Percentiles rank a stretch among this genome's conserved stretches.
Conservation (phyloP, 495 filamentous ascomycete genomes). For the Cryomyces antarcticus region DNA sequence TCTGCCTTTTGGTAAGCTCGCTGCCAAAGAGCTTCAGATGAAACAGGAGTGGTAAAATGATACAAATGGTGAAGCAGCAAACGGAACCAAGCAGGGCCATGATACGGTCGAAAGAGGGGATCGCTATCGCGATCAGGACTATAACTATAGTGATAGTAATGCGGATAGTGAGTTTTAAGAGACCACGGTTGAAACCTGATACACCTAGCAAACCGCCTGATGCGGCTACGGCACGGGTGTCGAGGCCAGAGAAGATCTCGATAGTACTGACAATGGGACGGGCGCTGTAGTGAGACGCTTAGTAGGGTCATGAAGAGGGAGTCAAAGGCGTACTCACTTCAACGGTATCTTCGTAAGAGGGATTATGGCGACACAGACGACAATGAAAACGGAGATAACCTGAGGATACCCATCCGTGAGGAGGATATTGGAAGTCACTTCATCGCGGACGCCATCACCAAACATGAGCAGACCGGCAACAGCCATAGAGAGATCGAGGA, state of each 20-base stretch:
- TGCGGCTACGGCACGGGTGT: slow-evolving; percentile 29
- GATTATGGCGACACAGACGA: slow-evolving; percentile 74
- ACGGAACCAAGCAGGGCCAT: slow-evolving; percentile 85
- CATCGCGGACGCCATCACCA: slow-evolving; percentile 63
- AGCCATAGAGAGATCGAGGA: slow-evolving; percentile 62
- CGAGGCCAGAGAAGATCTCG: slow-evolving; percentile 61
- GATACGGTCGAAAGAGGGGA: slow-evolving; percentile 79
- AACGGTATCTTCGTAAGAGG: slow-evolving; percentile 87
- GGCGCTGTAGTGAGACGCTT: slow-evolving; percentile 24
- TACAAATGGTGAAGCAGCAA: slow-evolving; percentile 87
- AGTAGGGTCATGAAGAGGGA: background rate
- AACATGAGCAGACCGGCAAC: slow-evolving; percentile 84
- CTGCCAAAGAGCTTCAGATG: slow-evolving; percentile 83
- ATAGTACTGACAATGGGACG: slow-evolving; percentile 71
- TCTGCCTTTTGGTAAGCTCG: slow-evolving; percentile 46
- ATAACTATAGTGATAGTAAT: slow-evolving; percentile 36
- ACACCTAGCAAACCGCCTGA: slow-evolving; percentile 27
- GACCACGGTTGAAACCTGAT: slow-evolving; percentile 33
- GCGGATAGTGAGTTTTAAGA: slow-evolving; percentile 40
- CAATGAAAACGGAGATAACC: slow-evolving; percentile 54
- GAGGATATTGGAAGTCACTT: slow-evolving; percentile 80
- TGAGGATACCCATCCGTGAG: slow-evolving; percentile 51
- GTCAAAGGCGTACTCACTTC: slow-evolving; percentile 32
- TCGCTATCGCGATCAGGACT: slow-evolving; percentile 51
- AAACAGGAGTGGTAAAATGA: slow-evolving; percentile 67